Evolutionary conservation across 306 rosid species (phyloP), one percentile per base, ranked within the genome.

Genomic region (Pueraria montana): DNA sequence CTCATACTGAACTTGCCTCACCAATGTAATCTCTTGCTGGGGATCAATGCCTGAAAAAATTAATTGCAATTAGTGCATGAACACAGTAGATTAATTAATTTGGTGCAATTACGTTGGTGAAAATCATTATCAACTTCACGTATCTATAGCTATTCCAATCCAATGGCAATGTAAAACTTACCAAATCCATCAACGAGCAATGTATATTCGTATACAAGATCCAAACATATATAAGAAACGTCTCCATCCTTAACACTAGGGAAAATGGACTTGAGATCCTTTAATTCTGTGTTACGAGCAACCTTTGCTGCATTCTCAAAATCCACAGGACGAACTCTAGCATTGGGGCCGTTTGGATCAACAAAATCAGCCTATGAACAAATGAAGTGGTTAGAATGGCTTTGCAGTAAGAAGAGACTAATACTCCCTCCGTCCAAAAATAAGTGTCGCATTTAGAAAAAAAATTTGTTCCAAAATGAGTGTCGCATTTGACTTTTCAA

Each of bases 131-230:
- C n/a, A n/a, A n/a, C n/a, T n/a, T n/a, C n/a, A n/a, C n/a, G n/a
- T n/a, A n/a, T n/a, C n/a, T n/a, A n/a, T n/a, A n/a, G n/a, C n/a
- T 8, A 40, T 40, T 0, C 2, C 24, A 64, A 76, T 71, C n/a
- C n/a, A n/a, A 32, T 36, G 58, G 3, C 11, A 77, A 18, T 7
- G n/a, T 5, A 18, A 40, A 65, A 6, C 42, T 6, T 32, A 93
- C 97, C 94, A 26, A 91, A 91, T 76, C 96, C 96, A 76, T 90
- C 89, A 27, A 89, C 91, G 7, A 93, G 97, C 79, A 93, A 75
- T 2, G 91, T 84, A 61, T 82, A 88, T 55, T 87, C 89, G 88
- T 93, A 91, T 14, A 85, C 90, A 48, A 91, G 96, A 85, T 93
- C 97, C 91, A 91, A 76, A 86, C 97, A 93, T 46, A 89, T 27